These are phyloP conservation scores for Glycyrrhiza uralensis DNA, from an alignment of 306 rosid species.

Conservation along the genomic window DNA sequence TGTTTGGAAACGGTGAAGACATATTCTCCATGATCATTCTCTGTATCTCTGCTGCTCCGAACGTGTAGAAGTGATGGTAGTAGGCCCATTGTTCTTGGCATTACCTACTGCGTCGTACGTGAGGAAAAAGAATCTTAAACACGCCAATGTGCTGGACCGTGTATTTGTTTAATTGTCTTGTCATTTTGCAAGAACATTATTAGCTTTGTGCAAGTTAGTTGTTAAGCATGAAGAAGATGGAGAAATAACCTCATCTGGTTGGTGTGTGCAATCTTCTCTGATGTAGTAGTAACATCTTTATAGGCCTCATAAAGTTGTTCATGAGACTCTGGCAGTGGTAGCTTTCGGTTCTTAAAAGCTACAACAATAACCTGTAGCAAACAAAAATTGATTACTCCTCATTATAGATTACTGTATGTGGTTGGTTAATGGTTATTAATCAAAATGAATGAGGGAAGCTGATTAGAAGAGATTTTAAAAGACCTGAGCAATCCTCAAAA, in stretches of 20 bases:
- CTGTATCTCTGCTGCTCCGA: conserved; percentile 34
- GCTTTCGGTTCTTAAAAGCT: conserved; percentile 60
- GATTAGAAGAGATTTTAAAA: no score
- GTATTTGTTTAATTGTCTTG: conserved; percentile 12
- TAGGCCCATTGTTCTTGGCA: conserved; percentile 48
- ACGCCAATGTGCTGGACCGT: conserved; percentile 33
- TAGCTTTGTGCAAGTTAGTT: conserved; percentile 20
- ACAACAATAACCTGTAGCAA: conserved; percentile 61
- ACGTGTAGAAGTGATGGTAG: conserved; percentile 36
- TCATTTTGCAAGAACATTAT: conserved; percentile 25
- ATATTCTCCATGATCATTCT: conserved; percentile 39
- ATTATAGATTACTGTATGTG: no score
- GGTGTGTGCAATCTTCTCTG: conserved; percentile 61
- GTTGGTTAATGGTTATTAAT: no score
- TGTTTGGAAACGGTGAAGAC: conserved; percentile 17
- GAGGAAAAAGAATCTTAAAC: conserved; percentile 40
- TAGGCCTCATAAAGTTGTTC: conserved; percentile 59
- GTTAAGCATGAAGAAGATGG: background rate
- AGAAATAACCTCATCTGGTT: conserved; percentile 61
- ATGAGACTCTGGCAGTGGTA: conserved; percentile 43
- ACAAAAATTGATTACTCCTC: background rate
- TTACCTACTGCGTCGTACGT: conserved; percentile 36
- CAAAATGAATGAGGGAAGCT: no score
- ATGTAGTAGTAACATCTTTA: conserved; percentile 27
- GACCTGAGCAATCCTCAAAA: conserved; percentile 53